Evolutionary conservation across 176 grass and related monocot genomes (phyloP).

Genomic region (Chrysopogon serrulatus): DNA sequence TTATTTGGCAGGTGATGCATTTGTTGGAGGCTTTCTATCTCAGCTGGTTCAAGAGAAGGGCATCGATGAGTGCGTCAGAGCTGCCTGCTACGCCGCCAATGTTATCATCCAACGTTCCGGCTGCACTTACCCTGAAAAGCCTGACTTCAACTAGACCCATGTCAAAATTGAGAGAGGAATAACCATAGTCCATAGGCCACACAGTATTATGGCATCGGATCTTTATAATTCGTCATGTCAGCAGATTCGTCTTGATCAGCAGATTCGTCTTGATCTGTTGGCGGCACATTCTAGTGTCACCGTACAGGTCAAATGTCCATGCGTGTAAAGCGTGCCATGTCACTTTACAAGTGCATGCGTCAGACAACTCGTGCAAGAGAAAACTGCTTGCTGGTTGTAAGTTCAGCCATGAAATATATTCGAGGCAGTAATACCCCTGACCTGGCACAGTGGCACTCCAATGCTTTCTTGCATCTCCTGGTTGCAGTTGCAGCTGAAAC

Average conservation of each 20-base stretch:
- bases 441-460: neutral
- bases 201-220: neutral
- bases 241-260: neutral
- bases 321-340: neutral
- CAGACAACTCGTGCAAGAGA: neutral
- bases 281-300: neutral
- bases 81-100: constrained; percentile 68
- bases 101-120: constrained; percentile 70
- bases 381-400: neutral
- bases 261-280: neutral
- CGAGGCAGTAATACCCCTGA: neutral
- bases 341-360: neutral
- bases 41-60: constrained; percentile 61
- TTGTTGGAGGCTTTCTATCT: constrained; percentile 79
- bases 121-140: constrained; percentile 77
- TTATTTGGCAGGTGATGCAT: constrained; percentile 58
- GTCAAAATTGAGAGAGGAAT: neutral
- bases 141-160: constrained; percentile 47
- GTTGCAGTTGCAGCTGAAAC: neutral
- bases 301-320: neutral
- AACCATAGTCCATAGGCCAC: neutral
- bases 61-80: constrained; percentile 61
- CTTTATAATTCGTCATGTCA: neutral
- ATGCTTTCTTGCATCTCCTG: no score
- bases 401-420: neutral